phyloP scores from a whole-genome alignment of 352 stramenopile genomes.

The Aphanomyces stellatus region DNA sequence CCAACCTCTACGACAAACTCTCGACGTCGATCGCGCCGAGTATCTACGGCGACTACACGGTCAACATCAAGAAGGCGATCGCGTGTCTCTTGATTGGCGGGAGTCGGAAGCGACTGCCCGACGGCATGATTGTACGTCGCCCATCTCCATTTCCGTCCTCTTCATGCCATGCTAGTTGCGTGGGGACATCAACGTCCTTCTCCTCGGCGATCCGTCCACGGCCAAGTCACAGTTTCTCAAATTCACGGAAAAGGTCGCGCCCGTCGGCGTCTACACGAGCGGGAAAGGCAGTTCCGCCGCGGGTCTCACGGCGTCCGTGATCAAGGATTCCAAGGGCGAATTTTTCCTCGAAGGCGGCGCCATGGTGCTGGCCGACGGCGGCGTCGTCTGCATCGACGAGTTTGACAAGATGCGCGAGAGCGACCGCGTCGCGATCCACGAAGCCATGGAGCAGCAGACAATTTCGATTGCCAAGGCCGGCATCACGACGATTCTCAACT shows the following conservation, averaged over 20 bases:
- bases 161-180: conserved; percentile 42
- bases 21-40: conserved; percentile 85
- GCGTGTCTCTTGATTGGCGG: conserved; percentile 92
- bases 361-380: conserved; percentile 97
- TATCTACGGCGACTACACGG: conserved; percentile 95
- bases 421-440: conserved; percentile 97
- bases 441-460: conserved; percentile 99
- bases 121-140: conserved; percentile 88
- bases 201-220: conserved; percentile 96
- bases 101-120: conserved; percentile 89
- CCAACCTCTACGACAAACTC: conserved; percentile 92
- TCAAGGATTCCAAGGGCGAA: conserved; percentile 92
- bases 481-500: conserved; percentile 99
- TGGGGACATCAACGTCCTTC: conserved; percentile 98
- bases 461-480: conserved; percentile 99
- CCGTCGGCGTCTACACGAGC: conserved; percentile 97
- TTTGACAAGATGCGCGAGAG: conserved; percentile 94
- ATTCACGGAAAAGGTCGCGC: conserved; percentile 94
- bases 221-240: conserved; percentile 99
- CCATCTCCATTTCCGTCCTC: not conserved
- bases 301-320: conserved; percentile 95
- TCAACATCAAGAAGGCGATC: conserved; percentile 97
- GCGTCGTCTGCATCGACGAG: conserved; percentile 98
- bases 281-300: conserved; percentile 97
- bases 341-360: conserved; percentile 98